Percentiles rank a stretch among this genome's conserved stretches.
Conservation (phyloP, 345 rosid genomes). For the Jatropha curcas region DNA sequence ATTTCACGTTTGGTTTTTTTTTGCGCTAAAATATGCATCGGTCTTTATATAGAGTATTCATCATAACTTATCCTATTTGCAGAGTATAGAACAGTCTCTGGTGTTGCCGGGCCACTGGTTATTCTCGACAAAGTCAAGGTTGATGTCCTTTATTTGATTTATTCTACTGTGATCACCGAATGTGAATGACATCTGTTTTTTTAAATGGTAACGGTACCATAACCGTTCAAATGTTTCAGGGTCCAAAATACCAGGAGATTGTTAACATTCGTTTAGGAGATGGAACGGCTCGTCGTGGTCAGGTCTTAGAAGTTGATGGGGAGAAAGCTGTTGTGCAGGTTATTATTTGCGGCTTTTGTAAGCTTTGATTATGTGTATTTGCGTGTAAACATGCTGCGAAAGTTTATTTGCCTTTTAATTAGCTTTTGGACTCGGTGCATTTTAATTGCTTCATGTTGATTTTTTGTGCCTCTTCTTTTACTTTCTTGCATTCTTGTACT, state of each 20-base stretch:
- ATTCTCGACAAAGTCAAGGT: constrained; percentile 98
- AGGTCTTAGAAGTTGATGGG: constrained; percentile 96
- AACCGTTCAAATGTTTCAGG: constrained; percentile 39
- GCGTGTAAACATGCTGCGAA: neutral
- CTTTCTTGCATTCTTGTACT: neutral
- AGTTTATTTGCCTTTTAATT: neutral
- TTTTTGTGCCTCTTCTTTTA: neutral
- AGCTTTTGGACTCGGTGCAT: neutral
- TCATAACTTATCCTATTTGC: constrained; percentile 19
- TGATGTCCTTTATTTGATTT: neutral
- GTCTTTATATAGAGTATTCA: neutral
- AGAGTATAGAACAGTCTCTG: constrained; percentile 96
- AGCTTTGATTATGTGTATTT: neutral
- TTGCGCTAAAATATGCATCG: neutral
- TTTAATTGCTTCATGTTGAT: neutral
- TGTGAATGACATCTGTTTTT: neutral
- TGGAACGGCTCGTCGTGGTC: constrained; percentile 94
- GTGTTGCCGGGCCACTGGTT: constrained; percentile 97
- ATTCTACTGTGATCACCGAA: constrained; percentile 1
- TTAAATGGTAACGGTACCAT: neutral
- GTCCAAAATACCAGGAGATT: constrained; percentile 96
- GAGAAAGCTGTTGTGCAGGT: constrained; percentile 99
- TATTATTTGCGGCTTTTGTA: neutral
- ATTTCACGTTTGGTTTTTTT: constrained; percentile 11
- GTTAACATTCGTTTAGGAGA: constrained; percentile 91